Base-by-base conservation (phyloP, 148 eudicot genomes). In the Pharnaceum exiguum region DNA sequence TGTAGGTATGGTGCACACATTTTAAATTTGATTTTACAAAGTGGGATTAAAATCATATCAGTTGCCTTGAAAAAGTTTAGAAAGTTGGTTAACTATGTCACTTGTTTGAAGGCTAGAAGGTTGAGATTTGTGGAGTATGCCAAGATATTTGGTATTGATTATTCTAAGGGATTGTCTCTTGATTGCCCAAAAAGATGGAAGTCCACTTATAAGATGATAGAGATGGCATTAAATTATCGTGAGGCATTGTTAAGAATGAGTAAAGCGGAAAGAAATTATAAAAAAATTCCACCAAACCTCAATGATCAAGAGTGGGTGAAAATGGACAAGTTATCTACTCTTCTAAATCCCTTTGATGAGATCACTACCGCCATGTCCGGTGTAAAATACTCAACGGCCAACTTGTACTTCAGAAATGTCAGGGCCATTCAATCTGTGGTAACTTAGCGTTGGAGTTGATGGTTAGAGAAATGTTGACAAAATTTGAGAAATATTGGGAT, bases 311-410 rank as follows among this genome's bases (percentile, higher is more conserved):
- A n/a, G n/a, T n/a, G n/a, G n/a, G n/a, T n/a, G n/a, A n/a, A n/a
- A n/a, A n/a, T n/a, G n/a, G n/a, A n/a, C n/a, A n/a, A n/a, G n/a
- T n/a, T n/a, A n/a, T n/a, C n/a, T 31, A 26, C 33, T 2, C 60
- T 56, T 26, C 27, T 56, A n/a, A 38, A 56, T 2, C 48, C 48
- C 4, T 56, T 40, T 27, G 36, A 56, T 25, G 60, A 56, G 13
- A 56, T n/a, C n/a, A 56, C 60, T 5, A 56, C 32, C 12, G 13
- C 6, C 5, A 10, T 59, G 3, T 59, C 30, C 2, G 57, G 51
- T 15, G 19, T 27, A 15, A 44, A 19, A n/a, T 44, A 45, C 25
- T n/a, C 57, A 4, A 33, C 43, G 2, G 1, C 32, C 2, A 55
- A 55, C n/a, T 38, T 37, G 46, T 55, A 37, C n/a, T 25, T 55